Base-by-base conservation (phyloP, 768 basidiomycete species). In the Rhodotorula sphaerocarpa region DNA sequence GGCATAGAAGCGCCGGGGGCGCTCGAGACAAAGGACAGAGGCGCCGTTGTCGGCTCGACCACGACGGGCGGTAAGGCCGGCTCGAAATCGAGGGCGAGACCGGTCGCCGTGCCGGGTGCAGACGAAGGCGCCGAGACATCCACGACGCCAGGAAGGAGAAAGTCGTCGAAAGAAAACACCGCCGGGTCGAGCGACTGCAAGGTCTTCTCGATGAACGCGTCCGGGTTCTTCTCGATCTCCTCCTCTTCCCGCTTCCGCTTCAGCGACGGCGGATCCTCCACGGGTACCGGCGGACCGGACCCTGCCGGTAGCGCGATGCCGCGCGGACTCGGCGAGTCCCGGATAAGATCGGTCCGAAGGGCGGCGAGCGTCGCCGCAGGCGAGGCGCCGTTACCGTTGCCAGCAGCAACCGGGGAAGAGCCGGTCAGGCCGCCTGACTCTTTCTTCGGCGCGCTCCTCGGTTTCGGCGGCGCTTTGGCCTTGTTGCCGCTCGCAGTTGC, bases 231-330 rank as follows among this genome's bases (percentile, higher is more conserved):
- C 15, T 64, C 52, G 11, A 67, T 67, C 53, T 71, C 69, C 27
- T 71, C 71, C 33, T 63, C 57, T 36, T 71, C 69, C 11, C 69
- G 51, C 54, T 71, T 70, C n/a, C 68, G 50, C 59, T 70, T 71
- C 27, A 57, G 50, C 27, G 62, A 42, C 6, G 57, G 43, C 27
- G 57, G 43, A 48, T 70, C 62, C 7, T 47, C 39, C 23, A 41
- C 10, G 10, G 7, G 36, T 1, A 30, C 9, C 16, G 43, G 28
- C 12, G 50, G 15, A 16, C 5, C 21, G 18, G 55, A 28, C 18
- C 16, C 34, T 3, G 52, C 23, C 25, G 48, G 50, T 7, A 50
- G 55, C n/a, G 39, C 46, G 16, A 63, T 44, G 9, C 34, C 12
- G 12, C 31, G 47, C 41, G 55, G 57, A 47, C 50, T 48, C 28